Conservation (phyloP, 176 grass and related monocot genomes). For the Bothriochloa decipiens region DNA sequence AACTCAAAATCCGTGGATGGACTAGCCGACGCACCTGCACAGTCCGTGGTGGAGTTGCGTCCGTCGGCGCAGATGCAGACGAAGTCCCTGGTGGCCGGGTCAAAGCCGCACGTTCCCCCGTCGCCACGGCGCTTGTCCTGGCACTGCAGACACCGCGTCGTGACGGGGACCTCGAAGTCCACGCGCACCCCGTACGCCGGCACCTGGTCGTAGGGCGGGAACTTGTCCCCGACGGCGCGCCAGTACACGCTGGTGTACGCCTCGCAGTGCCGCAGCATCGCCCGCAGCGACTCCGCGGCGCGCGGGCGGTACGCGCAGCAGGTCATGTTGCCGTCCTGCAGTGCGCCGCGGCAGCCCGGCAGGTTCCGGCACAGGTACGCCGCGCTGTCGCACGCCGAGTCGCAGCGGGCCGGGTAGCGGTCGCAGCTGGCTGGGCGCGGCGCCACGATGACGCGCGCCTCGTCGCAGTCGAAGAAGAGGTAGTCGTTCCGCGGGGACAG, state of each 20-base stretch:
- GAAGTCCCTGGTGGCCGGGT: conserved; percentile 62
- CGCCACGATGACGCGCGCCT: conserved; percentile 66
- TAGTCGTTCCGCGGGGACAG: conserved; percentile 84
- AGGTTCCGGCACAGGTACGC: conserved; percentile 90
- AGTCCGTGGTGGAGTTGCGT: conserved; percentile 71
- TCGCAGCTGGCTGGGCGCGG: conserved; percentile 77
- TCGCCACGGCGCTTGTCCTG: conserved; percentile 59
- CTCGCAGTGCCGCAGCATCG: conserved; percentile 78
- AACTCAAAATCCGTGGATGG: too few species aligned
- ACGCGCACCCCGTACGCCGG: conserved; percentile 82
- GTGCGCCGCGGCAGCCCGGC: conserved; percentile 61
- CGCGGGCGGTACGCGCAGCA: conserved; percentile 81
- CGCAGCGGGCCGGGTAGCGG: conserved; percentile 74
- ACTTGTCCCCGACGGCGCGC: conserved; percentile 61
- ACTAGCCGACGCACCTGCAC: conserved; percentile 34
- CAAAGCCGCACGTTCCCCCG: conserved; percentile 74
- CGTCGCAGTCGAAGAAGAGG: conserved; percentile 90
- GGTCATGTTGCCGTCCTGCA: conserved; percentile 49
- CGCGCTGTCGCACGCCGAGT: conserved; percentile 85
- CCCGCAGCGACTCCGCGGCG: conserved; percentile 64
- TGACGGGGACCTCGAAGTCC: conserved; percentile 91
- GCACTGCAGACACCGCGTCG: conserved; percentile 83
- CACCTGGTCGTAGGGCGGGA: conserved; percentile 87
- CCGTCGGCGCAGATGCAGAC: conserved; percentile 78
- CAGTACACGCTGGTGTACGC: conserved; percentile 80